Evolutionary conservation across 768 basidiomycete species (phyloP).

Genomic region (Mycena albidolilacea): DNA sequence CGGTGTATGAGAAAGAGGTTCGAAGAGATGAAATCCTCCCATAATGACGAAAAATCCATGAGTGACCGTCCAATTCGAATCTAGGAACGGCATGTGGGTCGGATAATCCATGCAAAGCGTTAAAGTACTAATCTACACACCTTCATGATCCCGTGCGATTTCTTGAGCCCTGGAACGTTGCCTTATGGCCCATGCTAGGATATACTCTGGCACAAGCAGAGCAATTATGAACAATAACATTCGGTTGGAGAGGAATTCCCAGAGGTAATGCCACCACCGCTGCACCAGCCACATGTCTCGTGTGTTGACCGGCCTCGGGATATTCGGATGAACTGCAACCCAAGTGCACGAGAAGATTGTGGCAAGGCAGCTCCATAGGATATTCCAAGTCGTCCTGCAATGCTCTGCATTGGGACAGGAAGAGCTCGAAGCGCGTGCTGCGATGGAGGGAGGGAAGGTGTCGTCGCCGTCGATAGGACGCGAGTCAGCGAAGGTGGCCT

Average conservation of each 20-base stretch:
- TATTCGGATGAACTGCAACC: conserved; percentile 5
- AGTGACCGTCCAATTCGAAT: background rate
- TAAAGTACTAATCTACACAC: background rate
- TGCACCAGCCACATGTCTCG: background rate
- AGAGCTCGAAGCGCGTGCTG: too few relatives aligned
- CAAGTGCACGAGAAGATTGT: conserved; percentile 12
- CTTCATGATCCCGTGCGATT: background rate
- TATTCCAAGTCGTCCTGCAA: background rate
- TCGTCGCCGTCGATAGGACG: too few relatives aligned
- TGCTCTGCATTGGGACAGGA: too few relatives aligned
- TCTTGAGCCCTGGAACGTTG: background rate
- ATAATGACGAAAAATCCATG: conserved; percentile 7
- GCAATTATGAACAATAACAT: conserved; percentile 1
- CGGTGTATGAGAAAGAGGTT: background rate
- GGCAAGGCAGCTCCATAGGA: conserved; percentile 1
- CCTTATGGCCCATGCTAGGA: background rate
- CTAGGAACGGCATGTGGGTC: background rate
- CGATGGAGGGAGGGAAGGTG: too few relatives aligned
- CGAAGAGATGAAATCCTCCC: conserved; percentile 6
- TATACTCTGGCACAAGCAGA: conserved; percentile 7
- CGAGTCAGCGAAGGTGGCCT: too few relatives aligned
- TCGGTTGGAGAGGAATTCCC: background rate
- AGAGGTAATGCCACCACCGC: background rate
- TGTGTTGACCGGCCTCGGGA: background rate
- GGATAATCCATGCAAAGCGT: background rate